Conservation (phyloP, 192 early-diverging fungal genomes). For the Entomortierella chlamydospora region DNA sequence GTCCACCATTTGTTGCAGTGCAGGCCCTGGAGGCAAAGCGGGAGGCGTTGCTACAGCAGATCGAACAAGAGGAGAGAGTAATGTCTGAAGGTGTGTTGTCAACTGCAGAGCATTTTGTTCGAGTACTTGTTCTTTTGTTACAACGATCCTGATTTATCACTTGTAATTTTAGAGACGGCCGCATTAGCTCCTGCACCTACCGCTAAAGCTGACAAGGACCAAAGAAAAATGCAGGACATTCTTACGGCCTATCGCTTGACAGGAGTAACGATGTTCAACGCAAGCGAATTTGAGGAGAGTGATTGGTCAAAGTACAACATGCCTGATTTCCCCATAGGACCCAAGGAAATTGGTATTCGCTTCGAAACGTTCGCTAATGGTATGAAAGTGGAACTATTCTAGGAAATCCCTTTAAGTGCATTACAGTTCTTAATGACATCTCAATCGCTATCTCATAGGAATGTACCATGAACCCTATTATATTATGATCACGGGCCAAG, state of each 20-base stretch:
- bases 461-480: conserved; percentile 64
- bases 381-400: conserved; percentile 8
- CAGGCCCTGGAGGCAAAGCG: conserved; percentile 24
- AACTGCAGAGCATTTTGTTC: neutral
- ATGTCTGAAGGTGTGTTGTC: conserved; percentile 18
- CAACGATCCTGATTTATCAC: neutral
- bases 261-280: conserved; percentile 35
- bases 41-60: conserved; percentile 17
- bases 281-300: conserved; percentile 19
- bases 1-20: conserved; percentile 7
- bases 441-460: conserved; percentile 7
- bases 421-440: neutral
- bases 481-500: conserved; percentile 44
- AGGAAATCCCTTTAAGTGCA: neutral
- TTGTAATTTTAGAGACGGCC: conserved; percentile 1
- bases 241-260: conserved; percentile 45
- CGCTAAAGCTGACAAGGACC: conserved; percentile 18
- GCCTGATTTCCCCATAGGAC: conserved; percentile 6
- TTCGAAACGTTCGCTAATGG: conserved; percentile 64
- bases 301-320: conserved; percentile 1
- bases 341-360: conserved; percentile 55
- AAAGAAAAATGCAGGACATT: conserved; percentile 37
- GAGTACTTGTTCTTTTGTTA: neutral
- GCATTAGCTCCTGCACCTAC: neutral
- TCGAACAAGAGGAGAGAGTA: conserved; percentile 32